Percentiles rank a stretch among this genome's conserved stretches.
Evolutionary conservation across 2,329 filamentous ascomycete genomes (phyloP).

Genomic region (Hypoxylon sp.): DNA sequence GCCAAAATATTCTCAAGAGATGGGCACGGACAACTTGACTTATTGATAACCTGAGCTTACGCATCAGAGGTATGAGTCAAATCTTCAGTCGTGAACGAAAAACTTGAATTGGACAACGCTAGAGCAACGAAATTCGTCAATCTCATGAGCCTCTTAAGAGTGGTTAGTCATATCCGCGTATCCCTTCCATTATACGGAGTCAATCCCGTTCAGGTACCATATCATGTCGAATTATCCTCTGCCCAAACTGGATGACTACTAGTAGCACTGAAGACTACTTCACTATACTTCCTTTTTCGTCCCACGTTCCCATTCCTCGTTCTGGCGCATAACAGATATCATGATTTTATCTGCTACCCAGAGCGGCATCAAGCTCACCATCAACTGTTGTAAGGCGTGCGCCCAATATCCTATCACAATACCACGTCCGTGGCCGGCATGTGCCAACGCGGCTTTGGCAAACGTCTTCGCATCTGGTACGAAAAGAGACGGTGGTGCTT

Average conservation of each 20-base stretch:
- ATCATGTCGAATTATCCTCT: background rate
- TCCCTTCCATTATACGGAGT: no score
- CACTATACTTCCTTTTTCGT: background rate
- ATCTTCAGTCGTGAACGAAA: no score
- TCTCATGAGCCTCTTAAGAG: no score
- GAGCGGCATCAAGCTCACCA: slow-evolving; percentile 12
- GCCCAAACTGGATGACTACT: background rate
- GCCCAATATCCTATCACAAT: slow-evolving; percentile 35
- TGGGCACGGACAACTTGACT: no score
- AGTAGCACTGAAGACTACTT: background rate
- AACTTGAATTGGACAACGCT: no score
- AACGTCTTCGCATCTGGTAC: slow-evolving; percentile 22
- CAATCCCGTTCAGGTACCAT: no score
- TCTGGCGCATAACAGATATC: slow-evolving; percentile 19
- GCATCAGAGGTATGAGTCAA: no score
- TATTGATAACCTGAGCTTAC: no score
- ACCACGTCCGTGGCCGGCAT: slow-evolving; percentile 20
- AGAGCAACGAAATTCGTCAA: no score
- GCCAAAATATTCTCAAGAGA: no score
- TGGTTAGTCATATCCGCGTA: no score
- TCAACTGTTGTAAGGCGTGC: slow-evolving; percentile 16
- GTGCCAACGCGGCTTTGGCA: slow-evolving; percentile 29
- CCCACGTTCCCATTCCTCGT: slow-evolving; percentile 12
- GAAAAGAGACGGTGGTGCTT: slow-evolving; percentile 20
- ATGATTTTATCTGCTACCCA: slow-evolving; percentile 17